Percentiles rank a stretch among this genome's conserved stretches.
phyloP scores from a whole-genome alignment of 495 filamentous ascomycete genomes.

The Aspergillus homomorphus region DNA sequence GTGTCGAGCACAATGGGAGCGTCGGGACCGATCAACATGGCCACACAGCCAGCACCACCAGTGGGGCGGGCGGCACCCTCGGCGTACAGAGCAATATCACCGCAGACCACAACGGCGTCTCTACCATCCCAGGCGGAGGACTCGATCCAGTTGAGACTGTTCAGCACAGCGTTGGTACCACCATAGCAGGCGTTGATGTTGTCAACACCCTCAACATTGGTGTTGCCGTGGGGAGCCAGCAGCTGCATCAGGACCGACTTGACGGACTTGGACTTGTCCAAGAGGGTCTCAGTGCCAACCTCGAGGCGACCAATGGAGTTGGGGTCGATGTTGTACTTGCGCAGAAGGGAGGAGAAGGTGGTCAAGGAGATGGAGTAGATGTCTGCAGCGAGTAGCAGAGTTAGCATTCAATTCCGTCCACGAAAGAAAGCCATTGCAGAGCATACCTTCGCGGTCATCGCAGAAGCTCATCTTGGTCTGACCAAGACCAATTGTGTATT shows the following conservation, averaged over 20 bases:
- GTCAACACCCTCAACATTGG: conserved; percentile 95
- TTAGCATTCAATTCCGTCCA: conserved; percentile 4
- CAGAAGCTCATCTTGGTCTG: conserved; percentile 99
- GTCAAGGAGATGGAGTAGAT: conserved; percentile 98
- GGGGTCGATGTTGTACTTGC: conserved; percentile 91
- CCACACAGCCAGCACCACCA: conserved; percentile 91
- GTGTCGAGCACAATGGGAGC: conserved; percentile 90
- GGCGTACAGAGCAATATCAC: conserved; percentile 97
- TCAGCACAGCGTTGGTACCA: conserved; percentile 96
- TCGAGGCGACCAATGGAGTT: conserved; percentile 89
- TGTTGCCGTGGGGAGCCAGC: conserved; percentile 77
- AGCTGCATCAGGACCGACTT: conserved; percentile 99
- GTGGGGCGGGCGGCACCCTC: conserved; percentile 95
- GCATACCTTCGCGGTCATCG: conserved; percentile 93
- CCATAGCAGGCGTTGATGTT: conserved; percentile 98
- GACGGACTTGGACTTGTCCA: conserved; percentile 99
- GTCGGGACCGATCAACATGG: conserved; percentile 90
- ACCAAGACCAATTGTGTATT: conserved; percentile 98
- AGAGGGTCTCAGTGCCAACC: conserved; percentile 95
- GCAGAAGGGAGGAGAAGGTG: conserved; percentile 78
- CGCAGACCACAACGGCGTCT: conserved; percentile 87
- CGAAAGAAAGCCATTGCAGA: neutral
- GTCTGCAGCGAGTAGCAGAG: conserved; percentile 51
- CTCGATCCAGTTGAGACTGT: conserved; percentile 95
- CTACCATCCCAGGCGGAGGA: conserved; percentile 97